Percentiles rank a stretch among this genome's conserved stretches.
These are phyloP conservation scores for Rhizopus stolonifer DNA, from an alignment of 371 early-diverging fungal species.

Conservation along the genomic window DNA sequence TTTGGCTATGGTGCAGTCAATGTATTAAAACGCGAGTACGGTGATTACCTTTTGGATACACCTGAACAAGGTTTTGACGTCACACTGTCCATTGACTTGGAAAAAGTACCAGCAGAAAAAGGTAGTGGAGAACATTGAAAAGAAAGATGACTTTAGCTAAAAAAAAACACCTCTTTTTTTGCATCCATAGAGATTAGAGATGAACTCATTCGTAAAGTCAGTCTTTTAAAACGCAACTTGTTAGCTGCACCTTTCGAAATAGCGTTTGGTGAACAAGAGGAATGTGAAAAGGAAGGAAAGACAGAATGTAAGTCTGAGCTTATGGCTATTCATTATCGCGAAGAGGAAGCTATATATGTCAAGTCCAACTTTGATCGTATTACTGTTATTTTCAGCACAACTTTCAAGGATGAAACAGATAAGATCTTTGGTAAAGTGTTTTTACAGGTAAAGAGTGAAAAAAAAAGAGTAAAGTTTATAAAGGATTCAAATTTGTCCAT, in stretches of 20 bases:
- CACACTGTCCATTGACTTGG: conserved; percentile 79
- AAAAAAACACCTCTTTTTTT: too few relatives aligned
- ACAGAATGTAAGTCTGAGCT: conserved; percentile 60
- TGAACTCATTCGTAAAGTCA: conserved; percentile 73
- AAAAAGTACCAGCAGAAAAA: conserved; percentile 67
- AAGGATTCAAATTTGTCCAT: too few relatives aligned
- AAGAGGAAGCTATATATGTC: conserved; percentile 90
- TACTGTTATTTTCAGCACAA: conserved; percentile 94
- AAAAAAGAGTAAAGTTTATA: too few relatives aligned
- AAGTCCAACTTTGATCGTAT: conserved; percentile 91
- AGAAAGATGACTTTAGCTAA: neutral
- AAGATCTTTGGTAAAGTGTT: conserved; percentile 94
- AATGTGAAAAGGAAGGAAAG: conserved; percentile 69
- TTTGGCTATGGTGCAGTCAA: conserved; percentile 76
- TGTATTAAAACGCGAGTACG: conserved; percentile 82
- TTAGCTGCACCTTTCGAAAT: conserved; percentile 92
- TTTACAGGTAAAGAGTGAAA: conserved; percentile 93
- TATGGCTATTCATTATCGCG: conserved; percentile 92
- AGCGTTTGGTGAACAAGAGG: conserved; percentile 83
- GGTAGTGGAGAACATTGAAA: conserved; percentile 40
- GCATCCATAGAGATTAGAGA: conserved; percentile 60
- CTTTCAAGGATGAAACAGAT: conserved; percentile 97
- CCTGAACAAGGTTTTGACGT: conserved; percentile 84
- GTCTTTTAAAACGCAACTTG: conserved; percentile 89
- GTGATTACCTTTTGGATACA: conserved; percentile 55